phyloP scores from a whole-genome alignment of 2,329 filamentous ascomycete genomes.

The Cladorrhinum sp. region DNA sequence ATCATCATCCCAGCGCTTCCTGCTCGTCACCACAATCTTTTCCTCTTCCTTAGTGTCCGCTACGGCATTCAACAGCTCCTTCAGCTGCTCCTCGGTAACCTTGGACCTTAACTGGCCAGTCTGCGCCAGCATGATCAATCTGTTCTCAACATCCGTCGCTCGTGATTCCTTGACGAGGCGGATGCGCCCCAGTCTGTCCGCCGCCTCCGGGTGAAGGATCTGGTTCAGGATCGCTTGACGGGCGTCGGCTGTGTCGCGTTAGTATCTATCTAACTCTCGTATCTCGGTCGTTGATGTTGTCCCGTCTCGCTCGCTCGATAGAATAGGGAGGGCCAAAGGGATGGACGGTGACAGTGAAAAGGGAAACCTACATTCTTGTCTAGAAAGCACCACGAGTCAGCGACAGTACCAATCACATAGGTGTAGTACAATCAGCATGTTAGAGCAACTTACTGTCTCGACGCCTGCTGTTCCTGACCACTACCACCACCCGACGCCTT shows the following conservation, averaged over 20 bases:
- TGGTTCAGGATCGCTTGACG: constrained; percentile 78
- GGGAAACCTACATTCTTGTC: background rate
- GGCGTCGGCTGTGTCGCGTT: constrained; percentile 55
- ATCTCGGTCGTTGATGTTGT: background rate
- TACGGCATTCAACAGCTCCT: constrained; percentile 82
- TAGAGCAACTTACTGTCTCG: constrained; percentile 62
- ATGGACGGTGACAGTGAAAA: background rate
- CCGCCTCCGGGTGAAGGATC: constrained; percentile 91
- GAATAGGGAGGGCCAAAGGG: background rate
- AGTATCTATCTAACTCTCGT: background rate
- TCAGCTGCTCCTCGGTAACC: constrained; percentile 89
- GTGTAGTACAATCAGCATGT: background rate
- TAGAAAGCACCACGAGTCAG: background rate
- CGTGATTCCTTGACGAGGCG: constrained; percentile 92
- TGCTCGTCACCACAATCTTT: constrained; percentile 81
- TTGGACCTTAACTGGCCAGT: constrained; percentile 82
- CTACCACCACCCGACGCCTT: constrained; percentile 41
- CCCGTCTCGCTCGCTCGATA: no score
- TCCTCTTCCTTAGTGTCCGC: constrained; percentile 75
- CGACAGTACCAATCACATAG: constrained; percentile 7
- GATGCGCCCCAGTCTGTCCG: constrained; percentile 90
- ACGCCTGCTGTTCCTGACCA: constrained; percentile 54
- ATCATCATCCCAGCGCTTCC: constrained; percentile 83
- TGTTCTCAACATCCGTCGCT: constrained; percentile 85
- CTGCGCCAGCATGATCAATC: constrained; percentile 87